A percentile compares a stretch with the other conserved stretches of the same genome.
phyloP scores from a whole-genome alignment of 2,329 filamentous ascomycete genomes.

The Colletotrichum cuscutae region DNA sequence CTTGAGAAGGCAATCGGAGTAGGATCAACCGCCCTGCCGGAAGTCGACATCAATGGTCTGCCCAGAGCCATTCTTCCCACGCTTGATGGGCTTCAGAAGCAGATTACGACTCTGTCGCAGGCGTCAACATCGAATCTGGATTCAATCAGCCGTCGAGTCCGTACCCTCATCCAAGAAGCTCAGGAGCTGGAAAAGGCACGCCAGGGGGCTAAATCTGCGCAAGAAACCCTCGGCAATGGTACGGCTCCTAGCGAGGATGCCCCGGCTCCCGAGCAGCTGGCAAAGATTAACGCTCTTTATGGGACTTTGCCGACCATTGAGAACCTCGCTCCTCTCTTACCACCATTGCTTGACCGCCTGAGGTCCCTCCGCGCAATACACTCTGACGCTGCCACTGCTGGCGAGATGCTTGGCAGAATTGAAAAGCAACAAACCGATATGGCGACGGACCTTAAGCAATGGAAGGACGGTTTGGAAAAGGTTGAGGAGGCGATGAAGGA shows the following conservation, averaged over 20 bases:
- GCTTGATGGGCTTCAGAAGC: conserved; percentile 82
- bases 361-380: conserved; percentile 87
- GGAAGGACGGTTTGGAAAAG: conserved; percentile 83
- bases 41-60: conserved; percentile 65
- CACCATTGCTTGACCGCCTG: conserved; percentile 85
- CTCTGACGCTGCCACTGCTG: conserved; percentile 84
- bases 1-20: conserved; percentile 87
- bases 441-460: conserved; percentile 84
- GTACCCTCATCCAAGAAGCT: conserved; percentile 77
- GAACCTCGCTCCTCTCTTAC: conserved; percentile 83
- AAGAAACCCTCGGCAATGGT: conserved; percentile 66
- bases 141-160: conserved; percentile 74
- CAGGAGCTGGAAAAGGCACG: conserved; percentile 75
- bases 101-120: conserved; percentile 79
- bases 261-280: conserved; percentile 75
- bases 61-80: conserved; percentile 82
- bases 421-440: conserved; percentile 86
- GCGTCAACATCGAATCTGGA: conserved; percentile 80
- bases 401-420: conserved; percentile 79
- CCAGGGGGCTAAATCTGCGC: conserved; percentile 69
- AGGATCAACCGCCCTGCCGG: conserved; percentile 73
- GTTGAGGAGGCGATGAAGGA: conserved; percentile 80
- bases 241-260: conserved; percentile 51
- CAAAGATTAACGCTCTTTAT: conserved; percentile 93
- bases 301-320: conserved; percentile 90